These are phyloP conservation scores for Gigaspora rosea DNA, from an alignment of 192 early-diverging fungal species.

Conservation along the genomic window DNA sequence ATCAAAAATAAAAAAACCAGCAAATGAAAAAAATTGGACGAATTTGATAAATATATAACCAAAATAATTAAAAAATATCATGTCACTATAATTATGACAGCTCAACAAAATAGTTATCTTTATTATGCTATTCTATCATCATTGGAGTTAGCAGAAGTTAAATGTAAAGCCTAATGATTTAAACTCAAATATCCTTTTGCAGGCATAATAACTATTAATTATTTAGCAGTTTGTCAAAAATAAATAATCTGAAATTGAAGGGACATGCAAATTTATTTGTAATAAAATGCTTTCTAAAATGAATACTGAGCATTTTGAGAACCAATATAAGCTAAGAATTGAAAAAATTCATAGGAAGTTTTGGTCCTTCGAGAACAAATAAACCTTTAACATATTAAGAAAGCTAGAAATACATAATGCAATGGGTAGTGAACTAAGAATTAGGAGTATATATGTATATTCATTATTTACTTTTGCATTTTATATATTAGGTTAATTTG, in stretches of 20 bases:
- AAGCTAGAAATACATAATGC: constrained; percentile 20
- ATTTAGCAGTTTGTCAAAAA: not conserved
- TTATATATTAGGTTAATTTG: too few species aligned
- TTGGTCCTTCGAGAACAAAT: not conserved
- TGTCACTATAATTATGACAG: not conserved
- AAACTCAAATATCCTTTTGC: not conserved
- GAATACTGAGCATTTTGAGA: constrained; percentile 1
- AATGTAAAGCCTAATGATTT: not conserved
- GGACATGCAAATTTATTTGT: not conserved
- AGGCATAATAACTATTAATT: not conserved
- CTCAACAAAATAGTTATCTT: constrained; percentile 1
- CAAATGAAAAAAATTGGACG: not conserved
- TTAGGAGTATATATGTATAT: too few species aligned
- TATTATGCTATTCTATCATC: not conserved
- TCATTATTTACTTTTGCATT: too few species aligned
- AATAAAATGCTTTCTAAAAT: not conserved
- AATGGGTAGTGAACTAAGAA: not conserved
- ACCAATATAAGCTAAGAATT: constrained; percentile 14
- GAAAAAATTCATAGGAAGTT: not conserved
- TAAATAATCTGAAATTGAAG: not conserved
- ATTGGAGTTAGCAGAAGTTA: not conserved
- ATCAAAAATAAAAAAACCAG: not conserved
- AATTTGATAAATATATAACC: not conserved
- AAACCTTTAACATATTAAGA: not conserved
- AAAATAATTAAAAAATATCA: not conserved